Evolutionary conservation across 441 rosid species (phyloP).

Genomic region (Bruguiera hainesii): DNA sequence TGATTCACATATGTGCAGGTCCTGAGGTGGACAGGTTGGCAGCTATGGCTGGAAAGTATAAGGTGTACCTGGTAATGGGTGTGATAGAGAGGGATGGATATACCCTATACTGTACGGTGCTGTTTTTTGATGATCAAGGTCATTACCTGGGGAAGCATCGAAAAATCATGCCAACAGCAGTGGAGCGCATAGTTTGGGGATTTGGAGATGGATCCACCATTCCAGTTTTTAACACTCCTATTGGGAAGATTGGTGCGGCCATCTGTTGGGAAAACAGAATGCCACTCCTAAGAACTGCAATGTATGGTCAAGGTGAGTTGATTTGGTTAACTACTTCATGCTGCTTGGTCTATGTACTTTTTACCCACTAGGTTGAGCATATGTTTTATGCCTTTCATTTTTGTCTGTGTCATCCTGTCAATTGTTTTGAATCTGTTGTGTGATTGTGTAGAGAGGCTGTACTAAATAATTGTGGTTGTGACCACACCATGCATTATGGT

Average conservation of each 20-base stretch:
- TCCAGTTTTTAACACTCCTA: slow-evolving; percentile 72
- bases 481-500: background rate
- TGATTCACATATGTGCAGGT: slow-evolving; percentile 34
- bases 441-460: background rate
- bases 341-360: background rate
- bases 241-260: slow-evolving; percentile 88
- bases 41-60: slow-evolving; percentile 79
- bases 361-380: too few relatives aligned
- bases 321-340: slow-evolving; percentile 1
- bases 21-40: slow-evolving; percentile 82
- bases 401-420: background rate
- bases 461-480: background rate
- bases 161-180: slow-evolving; percentile 86
- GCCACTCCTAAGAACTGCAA: slow-evolving; percentile 93
- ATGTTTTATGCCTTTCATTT: background rate
- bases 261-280: slow-evolving; percentile 95
- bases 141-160: slow-evolving; percentile 84
- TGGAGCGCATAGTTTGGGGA: slow-evolving; percentile 93
- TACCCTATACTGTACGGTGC: slow-evolving; percentile 57
- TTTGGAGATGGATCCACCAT: slow-evolving; percentile 93
- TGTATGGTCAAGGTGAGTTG: slow-evolving; percentile 81
- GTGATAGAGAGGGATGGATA: slow-evolving; percentile 71
- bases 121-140: slow-evolving; percentile 83
- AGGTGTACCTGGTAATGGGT: slow-evolving; percentile 78
- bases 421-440: background rate